phyloP scores from a whole-genome alignment of 164 flowering plant species.

The Saururus chinensis region DNA sequence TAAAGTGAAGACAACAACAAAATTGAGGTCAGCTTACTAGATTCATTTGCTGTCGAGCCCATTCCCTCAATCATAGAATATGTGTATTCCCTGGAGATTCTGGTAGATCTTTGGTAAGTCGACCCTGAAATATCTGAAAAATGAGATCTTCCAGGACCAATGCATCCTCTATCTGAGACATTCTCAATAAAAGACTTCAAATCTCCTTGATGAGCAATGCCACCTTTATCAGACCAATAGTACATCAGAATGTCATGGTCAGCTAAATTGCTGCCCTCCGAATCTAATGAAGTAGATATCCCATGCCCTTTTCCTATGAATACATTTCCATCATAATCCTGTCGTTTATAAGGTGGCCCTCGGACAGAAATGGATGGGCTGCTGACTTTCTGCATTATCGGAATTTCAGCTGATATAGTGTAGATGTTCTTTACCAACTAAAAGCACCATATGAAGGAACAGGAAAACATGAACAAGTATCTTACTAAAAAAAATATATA shows the following conservation, averaged over 20 bases:
- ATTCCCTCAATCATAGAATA: slow-evolving; percentile 23
- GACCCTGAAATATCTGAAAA: slow-evolving; percentile 14
- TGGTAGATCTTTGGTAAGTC: slow-evolving; percentile 25
- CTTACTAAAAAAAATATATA: not conserved
- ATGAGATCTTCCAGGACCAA: slow-evolving; percentile 18
- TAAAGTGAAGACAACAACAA: not conserved
- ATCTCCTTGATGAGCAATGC: slow-evolving; percentile 12
- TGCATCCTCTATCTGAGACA: slow-evolving; percentile 14
- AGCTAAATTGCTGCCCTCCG: slow-evolving; percentile 14
- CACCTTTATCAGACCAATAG: slow-evolving; percentile 11
- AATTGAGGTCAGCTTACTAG: slow-evolving; percentile 25
- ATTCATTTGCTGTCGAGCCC: slow-evolving; percentile 20
- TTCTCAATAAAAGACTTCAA: slow-evolving; percentile 17
- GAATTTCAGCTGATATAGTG: slow-evolving; percentile 18
- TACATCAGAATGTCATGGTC: slow-evolving; percentile 11
- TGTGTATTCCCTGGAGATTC: slow-evolving; percentile 25
- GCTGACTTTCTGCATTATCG: slow-evolving; percentile 7
- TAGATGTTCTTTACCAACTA: slow-evolving; percentile 24
- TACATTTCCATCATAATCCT: slow-evolving; percentile 13
- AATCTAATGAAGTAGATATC: slow-evolving; percentile 11
- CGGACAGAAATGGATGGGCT: slow-evolving; percentile 4
- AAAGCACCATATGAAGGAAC: slow-evolving; percentile 8
- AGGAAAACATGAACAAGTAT: slow-evolving; percentile 2
- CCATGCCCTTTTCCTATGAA: slow-evolving; percentile 15
- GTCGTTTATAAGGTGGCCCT: slow-evolving; percentile 19